Conservation (phyloP, 2,329 filamentous ascomycete species). For the Penicillium nordicum region DNA sequence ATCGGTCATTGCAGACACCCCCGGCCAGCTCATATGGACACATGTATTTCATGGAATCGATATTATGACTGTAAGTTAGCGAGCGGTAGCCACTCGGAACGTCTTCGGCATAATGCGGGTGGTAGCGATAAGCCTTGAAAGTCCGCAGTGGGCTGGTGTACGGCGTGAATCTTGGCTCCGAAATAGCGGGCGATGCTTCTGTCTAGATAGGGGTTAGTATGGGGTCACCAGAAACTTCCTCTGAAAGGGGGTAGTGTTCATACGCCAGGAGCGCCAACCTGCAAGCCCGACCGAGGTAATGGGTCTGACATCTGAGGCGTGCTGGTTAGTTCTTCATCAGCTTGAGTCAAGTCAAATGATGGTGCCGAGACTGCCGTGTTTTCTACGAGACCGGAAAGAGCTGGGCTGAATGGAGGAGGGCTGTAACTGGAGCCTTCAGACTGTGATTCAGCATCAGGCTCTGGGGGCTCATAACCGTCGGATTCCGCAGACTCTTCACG, state of each 20-base stretch:
- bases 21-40: slow-evolving; percentile 73
- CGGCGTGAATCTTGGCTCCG: slow-evolving; percentile 50
- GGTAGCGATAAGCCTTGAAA: slow-evolving; percentile 88
- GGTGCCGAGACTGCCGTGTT: slow-evolving; percentile 21
- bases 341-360: slow-evolving; percentile 18
- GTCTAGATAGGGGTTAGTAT: slow-evolving; percentile 33
- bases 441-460: slow-evolving; percentile 32
- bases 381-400: slow-evolving; percentile 34
- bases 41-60: slow-evolving; percentile 69
- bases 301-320: slow-evolving; percentile 28
- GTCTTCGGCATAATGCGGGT: slow-evolving; percentile 67
- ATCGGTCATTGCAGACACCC: slow-evolving; percentile 68
- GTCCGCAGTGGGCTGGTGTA: slow-evolving; percentile 80
- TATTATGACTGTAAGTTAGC: slow-evolving; percentile 88
- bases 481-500: slow-evolving; percentile 38
- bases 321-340: slow-evolving; percentile 33
- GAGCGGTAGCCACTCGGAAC: slow-evolving; percentile 79
- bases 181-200: slow-evolving; percentile 15
- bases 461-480: slow-evolving; percentile 57
- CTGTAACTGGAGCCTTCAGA: slow-evolving; percentile 33
- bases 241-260: slow-evolving; percentile 22
- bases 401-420: slow-evolving; percentile 43
- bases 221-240: slow-evolving; percentile 10
- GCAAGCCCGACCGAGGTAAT: slow-evolving; percentile 20
- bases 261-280: slow-evolving; percentile 34